A percentile compares a stretch with the other conserved stretches of the same genome.
Evolutionary conservation across 1,284 basidiomycete species (phyloP).

Genomic region (Cryptococcus sp.): DNA sequence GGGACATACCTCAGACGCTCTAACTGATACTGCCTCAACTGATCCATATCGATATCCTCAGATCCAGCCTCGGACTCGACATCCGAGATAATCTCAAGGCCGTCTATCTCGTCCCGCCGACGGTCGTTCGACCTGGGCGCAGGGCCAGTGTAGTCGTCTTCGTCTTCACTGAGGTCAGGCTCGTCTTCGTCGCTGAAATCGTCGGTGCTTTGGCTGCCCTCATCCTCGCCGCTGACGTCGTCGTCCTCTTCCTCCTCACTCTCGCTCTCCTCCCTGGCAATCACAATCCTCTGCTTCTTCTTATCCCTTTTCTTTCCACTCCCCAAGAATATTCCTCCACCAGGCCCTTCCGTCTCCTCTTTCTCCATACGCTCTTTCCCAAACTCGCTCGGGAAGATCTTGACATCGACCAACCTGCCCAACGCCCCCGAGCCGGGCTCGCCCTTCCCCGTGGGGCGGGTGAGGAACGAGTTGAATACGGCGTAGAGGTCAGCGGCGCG

Average conservation of each 20-base stretch:
- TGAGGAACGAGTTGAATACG: slow-evolving; percentile 83
- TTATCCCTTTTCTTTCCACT: slow-evolving; percentile 20
- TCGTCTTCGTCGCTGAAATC: slow-evolving; percentile 20
- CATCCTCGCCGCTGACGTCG: slow-evolving; percentile 26
- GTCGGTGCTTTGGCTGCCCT: slow-evolving; percentile 15
- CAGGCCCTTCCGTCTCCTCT: slow-evolving; percentile 89
- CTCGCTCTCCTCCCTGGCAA: slow-evolving; percentile 5
- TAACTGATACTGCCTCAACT: slow-evolving; percentile 86
- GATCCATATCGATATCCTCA: slow-evolving; percentile 75
- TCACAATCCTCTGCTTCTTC: slow-evolving; percentile 15
- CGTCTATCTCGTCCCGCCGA: slow-evolving; percentile 20
- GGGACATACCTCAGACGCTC: slow-evolving; percentile 74
- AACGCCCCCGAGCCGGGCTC: slow-evolving; percentile 2
- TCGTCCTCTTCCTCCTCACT: slow-evolving; percentile 38
- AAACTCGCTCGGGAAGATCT: slow-evolving; percentile 90
- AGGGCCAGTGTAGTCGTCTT: slow-evolving; percentile 1
- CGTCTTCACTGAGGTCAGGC: slow-evolving; percentile 58
- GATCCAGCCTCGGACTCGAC: slow-evolving; percentile 49
- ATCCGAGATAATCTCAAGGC: slow-evolving; percentile 41
- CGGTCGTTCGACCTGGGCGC: background rate
- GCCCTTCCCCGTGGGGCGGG: slow-evolving; percentile 23
- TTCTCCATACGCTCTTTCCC: slow-evolving; percentile 81
- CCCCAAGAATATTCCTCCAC: slow-evolving; percentile 70
- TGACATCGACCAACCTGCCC: slow-evolving; percentile 70
- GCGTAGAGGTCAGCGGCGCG: slow-evolving; percentile 87